Evolutionary conservation across 1,139 yeast species (phyloP).

Genomic region (Yarrowia galli): DNA sequence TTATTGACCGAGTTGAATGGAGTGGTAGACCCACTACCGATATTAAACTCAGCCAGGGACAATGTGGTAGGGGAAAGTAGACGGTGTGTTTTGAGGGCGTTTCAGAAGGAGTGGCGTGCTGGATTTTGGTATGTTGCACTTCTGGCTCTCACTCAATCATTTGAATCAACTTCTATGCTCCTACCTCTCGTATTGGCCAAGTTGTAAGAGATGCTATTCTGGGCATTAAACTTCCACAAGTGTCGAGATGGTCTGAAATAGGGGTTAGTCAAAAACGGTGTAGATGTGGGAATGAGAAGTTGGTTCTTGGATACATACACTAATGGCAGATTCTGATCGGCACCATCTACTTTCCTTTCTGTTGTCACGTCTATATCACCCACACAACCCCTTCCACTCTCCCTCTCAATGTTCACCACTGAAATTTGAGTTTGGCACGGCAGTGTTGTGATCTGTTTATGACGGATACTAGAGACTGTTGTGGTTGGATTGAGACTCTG

Average conservation of each 20-base stretch:
- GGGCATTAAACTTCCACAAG: too few relatives aligned
- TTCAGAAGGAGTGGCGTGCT: neutral
- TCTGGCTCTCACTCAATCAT: too few relatives aligned
- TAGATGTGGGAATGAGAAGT: too few relatives aligned
- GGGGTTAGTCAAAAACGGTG: too few relatives aligned
- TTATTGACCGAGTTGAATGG: neutral
- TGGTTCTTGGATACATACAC: too few relatives aligned
- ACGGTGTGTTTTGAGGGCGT: neutral
- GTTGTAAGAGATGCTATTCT: too few relatives aligned
- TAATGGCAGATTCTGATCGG: too few relatives aligned
- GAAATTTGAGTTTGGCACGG: conserved; percentile 8
- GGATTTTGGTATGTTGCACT: too few relatives aligned
- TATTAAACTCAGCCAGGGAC: neutral
- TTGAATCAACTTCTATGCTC: too few relatives aligned
- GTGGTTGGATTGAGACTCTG: too few relatives aligned
- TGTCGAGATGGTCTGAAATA: too few relatives aligned
- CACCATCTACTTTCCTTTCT: too few relatives aligned
- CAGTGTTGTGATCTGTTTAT: neutral
- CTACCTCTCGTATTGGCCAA: neutral
- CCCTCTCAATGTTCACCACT: neutral
- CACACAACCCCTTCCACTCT: neutral
- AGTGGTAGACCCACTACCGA: neutral
- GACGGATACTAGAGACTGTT: neutral
- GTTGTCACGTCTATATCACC: neutral
- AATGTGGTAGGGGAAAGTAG: neutral